These are phyloP conservation scores for Monsonia emarginata DNA, from an alignment of 441 rosid genomes.

Conservation along the genomic window DNA sequence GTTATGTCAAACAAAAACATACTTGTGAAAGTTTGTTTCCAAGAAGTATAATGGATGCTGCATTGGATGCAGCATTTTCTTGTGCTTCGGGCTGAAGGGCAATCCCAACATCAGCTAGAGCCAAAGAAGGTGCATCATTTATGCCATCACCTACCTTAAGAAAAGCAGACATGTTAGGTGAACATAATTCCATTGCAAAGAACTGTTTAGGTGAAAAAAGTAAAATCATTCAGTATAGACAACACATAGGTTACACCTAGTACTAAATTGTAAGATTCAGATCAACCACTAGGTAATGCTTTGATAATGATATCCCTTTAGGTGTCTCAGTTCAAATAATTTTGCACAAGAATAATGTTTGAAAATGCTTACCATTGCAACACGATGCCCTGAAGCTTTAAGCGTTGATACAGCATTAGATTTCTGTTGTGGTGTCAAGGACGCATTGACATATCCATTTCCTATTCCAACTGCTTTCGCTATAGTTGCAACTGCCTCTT, in stretches of 20 bases:
- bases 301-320: background rate
- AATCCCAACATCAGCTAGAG: slow-evolving; percentile 84
- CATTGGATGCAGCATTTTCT: slow-evolving; percentile 81
- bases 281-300: background rate
- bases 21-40: slow-evolving; percentile 83
- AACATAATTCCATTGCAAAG: slow-evolving; percentile 1
- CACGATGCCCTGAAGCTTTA: slow-evolving; percentile 65
- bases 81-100: slow-evolving; percentile 78
- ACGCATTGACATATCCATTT: slow-evolving; percentile 48
- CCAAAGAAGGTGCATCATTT: slow-evolving; percentile 92
- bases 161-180: slow-evolving; percentile 9
- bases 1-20: slow-evolving; percentile 13
- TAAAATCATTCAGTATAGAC: background rate
- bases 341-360: slow-evolving; percentile 12
- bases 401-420: slow-evolving; percentile 54
- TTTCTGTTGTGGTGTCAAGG: slow-evolving; percentile 71
- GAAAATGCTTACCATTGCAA: slow-evolving; percentile 60
- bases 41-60: slow-evolving; percentile 80
- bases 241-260: background rate
- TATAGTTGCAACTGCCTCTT: slow-evolving; percentile 84
- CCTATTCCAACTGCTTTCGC: slow-evolving; percentile 63
- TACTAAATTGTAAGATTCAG: background rate
- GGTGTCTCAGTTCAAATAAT: background rate
- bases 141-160: slow-evolving; percentile 87
- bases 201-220: background rate